Conservation (phyloP, 2,329 filamentous ascomycete genomes). For the Botryosphaeria dothidea region DNA sequence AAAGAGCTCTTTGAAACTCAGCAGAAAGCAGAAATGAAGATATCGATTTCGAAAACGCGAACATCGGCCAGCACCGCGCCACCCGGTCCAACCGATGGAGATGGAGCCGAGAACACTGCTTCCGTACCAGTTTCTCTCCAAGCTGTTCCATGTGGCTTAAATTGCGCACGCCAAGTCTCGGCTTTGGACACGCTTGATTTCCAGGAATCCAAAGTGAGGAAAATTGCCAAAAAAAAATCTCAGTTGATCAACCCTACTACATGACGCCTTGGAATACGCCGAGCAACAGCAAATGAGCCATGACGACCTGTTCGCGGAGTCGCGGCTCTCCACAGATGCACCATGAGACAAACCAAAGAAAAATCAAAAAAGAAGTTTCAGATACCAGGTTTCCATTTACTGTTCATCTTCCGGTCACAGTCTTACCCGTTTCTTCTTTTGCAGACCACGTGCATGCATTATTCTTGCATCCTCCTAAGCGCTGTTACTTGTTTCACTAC, state of each 20-base stretch:
- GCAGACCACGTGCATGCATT: not conserved
- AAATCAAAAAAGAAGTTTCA: not conserved
- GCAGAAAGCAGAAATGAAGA: constrained; percentile 17
- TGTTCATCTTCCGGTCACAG: not conserved
- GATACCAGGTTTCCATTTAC: not conserved
- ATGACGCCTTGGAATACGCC: not conserved
- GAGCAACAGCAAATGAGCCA: not conserved
- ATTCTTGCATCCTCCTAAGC: not conserved
- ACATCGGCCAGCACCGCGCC: not conserved
- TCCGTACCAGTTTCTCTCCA: not conserved
- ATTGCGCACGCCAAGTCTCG: not conserved
- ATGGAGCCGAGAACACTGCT: not conserved
- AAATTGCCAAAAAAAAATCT: not conserved
- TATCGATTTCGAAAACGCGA: constrained; percentile 6
- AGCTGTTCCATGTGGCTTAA: not conserved
- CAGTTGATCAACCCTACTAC: no score
- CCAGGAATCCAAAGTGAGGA: not conserved
- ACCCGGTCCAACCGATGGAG: not conserved
- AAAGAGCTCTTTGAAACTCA: constrained; percentile 14
- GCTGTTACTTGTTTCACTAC: not conserved
- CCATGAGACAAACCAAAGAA: not conserved
- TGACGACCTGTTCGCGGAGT: no score
- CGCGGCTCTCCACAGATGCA: no score
- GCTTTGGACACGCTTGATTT: not conserved
- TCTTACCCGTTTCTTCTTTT: not conserved